A percentile compares a stretch with the other conserved stretches of the same genome.
phyloP scores from a whole-genome alignment of 108 stramenopile genomes.

The Cyclotella atomus region DNA sequence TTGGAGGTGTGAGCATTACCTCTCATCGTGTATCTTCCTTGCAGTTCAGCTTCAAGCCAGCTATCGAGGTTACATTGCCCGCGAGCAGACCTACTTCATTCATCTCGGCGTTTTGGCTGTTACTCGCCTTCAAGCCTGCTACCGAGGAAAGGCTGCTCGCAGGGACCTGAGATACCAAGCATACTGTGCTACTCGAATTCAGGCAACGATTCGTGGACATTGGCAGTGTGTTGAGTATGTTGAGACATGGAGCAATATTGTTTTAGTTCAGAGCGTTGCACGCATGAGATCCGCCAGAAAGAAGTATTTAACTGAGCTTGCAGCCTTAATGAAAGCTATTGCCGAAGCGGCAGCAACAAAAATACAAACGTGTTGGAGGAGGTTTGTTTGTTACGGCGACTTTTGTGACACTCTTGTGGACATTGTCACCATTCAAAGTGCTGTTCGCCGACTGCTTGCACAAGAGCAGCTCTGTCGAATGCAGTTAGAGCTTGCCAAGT shows the following conservation, averaged over 20 bases:
- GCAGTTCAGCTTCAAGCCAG: slow-evolving; percentile 44
- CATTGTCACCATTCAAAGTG: slow-evolving; percentile 56
- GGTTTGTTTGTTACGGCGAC: slow-evolving; percentile 56
- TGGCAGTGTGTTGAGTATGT: slow-evolving; percentile 35
- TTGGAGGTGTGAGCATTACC: slow-evolving; percentile 1
- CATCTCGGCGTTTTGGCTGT: slow-evolving; percentile 36
- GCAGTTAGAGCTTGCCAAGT: neutral
- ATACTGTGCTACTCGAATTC: slow-evolving; percentile 57
- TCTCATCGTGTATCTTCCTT: neutral
- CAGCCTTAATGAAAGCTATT: too few species aligned
- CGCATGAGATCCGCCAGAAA: slow-evolving; percentile 23
- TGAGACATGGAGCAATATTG: slow-evolving; percentile 49
- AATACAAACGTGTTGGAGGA: slow-evolving; percentile 69
- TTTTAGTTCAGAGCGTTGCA: slow-evolving; percentile 49
- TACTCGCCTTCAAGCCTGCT: slow-evolving; percentile 45
- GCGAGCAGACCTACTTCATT: slow-evolving; percentile 17
- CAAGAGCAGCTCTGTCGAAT: neutral
- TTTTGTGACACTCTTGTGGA: slow-evolving; percentile 67
- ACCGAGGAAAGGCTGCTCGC: slow-evolving; percentile 55
- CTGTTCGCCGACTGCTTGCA: slow-evolving; percentile 31
- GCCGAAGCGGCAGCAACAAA: slow-evolving; percentile 44
- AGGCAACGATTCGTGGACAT: slow-evolving; percentile 59
- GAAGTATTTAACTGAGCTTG: neutral
- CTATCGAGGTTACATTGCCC: slow-evolving; percentile 31
- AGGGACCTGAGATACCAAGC: slow-evolving; percentile 36